Base-by-base conservation (phyloP, 257 asterid species). In the Penstemon barbatus region DNA sequence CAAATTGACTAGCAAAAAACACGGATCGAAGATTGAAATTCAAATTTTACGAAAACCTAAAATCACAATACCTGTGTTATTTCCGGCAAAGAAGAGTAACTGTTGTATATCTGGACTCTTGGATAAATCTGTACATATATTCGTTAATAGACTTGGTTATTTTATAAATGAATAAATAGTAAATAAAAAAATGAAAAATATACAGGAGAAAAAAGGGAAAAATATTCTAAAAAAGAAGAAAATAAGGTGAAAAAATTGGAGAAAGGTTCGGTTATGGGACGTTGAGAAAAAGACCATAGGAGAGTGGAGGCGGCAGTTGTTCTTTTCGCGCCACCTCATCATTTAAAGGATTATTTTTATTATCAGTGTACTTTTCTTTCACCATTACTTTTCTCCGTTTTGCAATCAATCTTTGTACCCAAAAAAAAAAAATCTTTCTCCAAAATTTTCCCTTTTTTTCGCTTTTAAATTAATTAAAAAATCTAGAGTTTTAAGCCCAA, bases 271-370 rank as follows among this genome's bases (percentile, higher is more conserved):
- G 79, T 67, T 57, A 43, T 1, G 57, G 73, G 59, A 37, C 69
- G 77, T 51, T 52, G 67, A 52, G 60, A 62, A 63, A 65, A 12
- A 62, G 63, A 50, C 62, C 63, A 64, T 57, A 33, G 15, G 45
- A 66, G 18, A 37, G 15, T 25, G 33, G 65, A 58, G 55, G 73
- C 45, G 74, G 52, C 78, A 76, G 69, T 66, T 79, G 74, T 61
- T 36, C 45, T 8, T 53, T 61, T 61, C 75, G 56, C 69, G 75
- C 75, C 75, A 40, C 65, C 52, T 51, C n/a, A 61, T 70, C 52
- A 49, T 13, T 38, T 25, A 25, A 25, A 25, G 33, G 33, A 10
- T 9, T 41, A 9, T 38, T 57, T 68, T 44, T 13, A 11, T 19
- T n/a, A 44, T 6, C 37, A 15, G 7, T 40, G n/a, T 25, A 15